Conservation (phyloP, 805 yeast genomes). For the Yamadazyma sp. region DNA sequence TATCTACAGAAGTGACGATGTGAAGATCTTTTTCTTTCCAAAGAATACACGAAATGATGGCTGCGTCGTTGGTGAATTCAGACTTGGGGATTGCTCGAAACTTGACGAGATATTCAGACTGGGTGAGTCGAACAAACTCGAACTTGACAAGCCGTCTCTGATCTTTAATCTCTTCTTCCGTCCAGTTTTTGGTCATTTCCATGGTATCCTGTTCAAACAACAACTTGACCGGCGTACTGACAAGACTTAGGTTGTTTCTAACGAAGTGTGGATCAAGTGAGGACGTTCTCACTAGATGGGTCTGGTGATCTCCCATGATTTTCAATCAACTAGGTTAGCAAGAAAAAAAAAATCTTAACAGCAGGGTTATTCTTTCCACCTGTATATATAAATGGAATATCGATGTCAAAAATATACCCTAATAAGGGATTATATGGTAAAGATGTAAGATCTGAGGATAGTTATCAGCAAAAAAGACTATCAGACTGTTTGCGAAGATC, state of each 20-base stretch:
- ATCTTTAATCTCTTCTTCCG: conserved; percentile 38
- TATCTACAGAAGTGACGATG: conserved; percentile 65
- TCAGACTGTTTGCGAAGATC: not conserved
- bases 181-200: conserved; percentile 47
- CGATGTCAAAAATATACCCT: too few relatives aligned
- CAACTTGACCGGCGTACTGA: conserved; percentile 30
- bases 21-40: conserved; percentile 50
- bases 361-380: too few relatives aligned
- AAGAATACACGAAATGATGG: conserved; percentile 58
- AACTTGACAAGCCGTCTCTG: conserved; percentile 52
- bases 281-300: conserved; percentile 23
- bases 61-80: conserved; percentile 38
- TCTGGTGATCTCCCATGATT: conserved; percentile 8
- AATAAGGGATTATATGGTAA: too few relatives aligned
- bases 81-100: conserved; percentile 36
- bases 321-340: too few relatives aligned
- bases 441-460: too few relatives aligned
- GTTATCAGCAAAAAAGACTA: too few relatives aligned
- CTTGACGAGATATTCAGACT: conserved; percentile 31
- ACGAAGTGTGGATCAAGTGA: conserved; percentile 23
- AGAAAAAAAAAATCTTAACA: too few relatives aligned
- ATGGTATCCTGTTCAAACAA: conserved; percentile 30
- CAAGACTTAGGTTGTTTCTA: conserved; percentile 17
- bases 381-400: too few relatives aligned
- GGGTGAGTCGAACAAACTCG: conserved; percentile 35